phyloP scores from a whole-genome alignment of 805 yeast species.

The Teunomyces stri region DNA sequence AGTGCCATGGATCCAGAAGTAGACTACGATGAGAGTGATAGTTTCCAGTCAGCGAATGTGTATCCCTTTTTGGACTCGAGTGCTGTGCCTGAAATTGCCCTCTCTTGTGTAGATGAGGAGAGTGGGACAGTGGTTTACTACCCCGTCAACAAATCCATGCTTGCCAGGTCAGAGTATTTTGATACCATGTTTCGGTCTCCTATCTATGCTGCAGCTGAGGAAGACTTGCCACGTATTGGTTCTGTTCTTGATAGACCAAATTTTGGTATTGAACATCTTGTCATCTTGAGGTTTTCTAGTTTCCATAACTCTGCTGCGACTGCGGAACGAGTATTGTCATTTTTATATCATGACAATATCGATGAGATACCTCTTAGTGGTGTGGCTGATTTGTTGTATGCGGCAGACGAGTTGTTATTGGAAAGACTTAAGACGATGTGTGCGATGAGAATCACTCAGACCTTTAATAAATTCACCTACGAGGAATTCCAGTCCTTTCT shows the following conservation, averaged over 20 bases:
- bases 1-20: constrained; percentile 17
- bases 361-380: constrained; percentile 43
- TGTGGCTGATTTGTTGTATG: constrained; percentile 54
- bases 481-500: constrained; percentile 18
- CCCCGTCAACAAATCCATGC: constrained; percentile 63
- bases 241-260: constrained; percentile 17
- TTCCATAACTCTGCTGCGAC: constrained; percentile 21
- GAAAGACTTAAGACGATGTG: constrained; percentile 68
- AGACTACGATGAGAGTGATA: constrained; percentile 31
- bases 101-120: constrained; percentile 33
- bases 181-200: constrained; percentile 58
- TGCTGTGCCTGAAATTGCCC: constrained; percentile 46
- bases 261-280: constrained; percentile 13
- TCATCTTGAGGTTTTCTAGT: constrained; percentile 28
- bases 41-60: constrained; percentile 16
- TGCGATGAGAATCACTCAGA: constrained; percentile 46
- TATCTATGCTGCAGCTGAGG: constrained; percentile 17
- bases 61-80: constrained; percentile 18
- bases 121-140: constrained; percentile 37
- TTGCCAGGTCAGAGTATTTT: constrained; percentile 62
- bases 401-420: constrained; percentile 58
- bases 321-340: constrained; percentile 52
- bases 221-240: constrained; percentile 14
- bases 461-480: constrained; percentile 17
- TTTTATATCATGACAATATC: constrained; percentile 59